Evolutionary conservation across 2,329 filamentous ascomycete genomes (phyloP).

Genomic region (Cryphonectria radicalis): DNA sequence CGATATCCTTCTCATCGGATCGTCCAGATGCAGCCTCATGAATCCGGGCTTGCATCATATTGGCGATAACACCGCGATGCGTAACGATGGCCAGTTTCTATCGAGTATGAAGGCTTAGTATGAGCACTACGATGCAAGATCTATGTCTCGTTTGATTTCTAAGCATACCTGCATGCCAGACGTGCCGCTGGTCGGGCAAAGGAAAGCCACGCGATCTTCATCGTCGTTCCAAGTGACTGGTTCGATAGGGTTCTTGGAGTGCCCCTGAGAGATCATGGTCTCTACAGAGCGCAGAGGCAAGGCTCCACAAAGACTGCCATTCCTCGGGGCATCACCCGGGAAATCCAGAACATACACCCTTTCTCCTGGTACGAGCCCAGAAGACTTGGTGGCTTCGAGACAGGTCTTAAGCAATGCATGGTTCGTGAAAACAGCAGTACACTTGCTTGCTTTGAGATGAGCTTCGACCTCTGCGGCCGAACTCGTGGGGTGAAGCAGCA

Average conservation of each 20-base stretch:
- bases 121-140: not conserved
- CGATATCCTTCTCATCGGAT: not conserved
- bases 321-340: not conserved
- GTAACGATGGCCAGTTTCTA: not conserved
- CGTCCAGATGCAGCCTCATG: not conserved
- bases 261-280: not conserved
- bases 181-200: not conserved
- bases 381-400: not conserved
- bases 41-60: not conserved
- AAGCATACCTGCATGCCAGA: not conserved
- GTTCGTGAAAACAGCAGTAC: not conserved
- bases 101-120: not conserved
- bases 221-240: not conserved
- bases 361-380: not conserved
- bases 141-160: not conserved
- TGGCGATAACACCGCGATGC: not conserved
- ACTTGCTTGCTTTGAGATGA: not conserved
- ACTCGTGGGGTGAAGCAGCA: not conserved
- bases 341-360: not conserved
- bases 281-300: not conserved
- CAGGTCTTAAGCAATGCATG: not conserved
- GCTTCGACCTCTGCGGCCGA: not conserved
- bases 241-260: not conserved
- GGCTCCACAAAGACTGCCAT: not conserved
- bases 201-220: not conserved